phyloP scores from a whole-genome alignment of 768 basidiomycete species.

The Boletus patriciae region DNA sequence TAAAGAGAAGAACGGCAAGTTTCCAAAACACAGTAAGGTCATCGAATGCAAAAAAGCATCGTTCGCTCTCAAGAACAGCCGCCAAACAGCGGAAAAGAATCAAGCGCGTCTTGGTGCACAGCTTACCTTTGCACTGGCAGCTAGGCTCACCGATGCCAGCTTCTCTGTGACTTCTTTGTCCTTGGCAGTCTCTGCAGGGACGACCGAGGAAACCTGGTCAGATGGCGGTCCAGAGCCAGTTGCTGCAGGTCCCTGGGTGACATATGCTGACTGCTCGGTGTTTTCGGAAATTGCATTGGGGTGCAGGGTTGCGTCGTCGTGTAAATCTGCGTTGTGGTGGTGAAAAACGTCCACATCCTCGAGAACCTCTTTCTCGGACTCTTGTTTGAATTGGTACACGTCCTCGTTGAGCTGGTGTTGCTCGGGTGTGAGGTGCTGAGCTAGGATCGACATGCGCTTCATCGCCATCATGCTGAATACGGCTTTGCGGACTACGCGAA shows the following conservation, averaged over 20 bases:
- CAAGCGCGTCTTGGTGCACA: constrained; percentile 12
- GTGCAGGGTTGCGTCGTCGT: neutral
- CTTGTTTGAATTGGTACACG: constrained; percentile 71
- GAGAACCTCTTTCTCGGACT: constrained; percentile 59
- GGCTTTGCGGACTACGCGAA: constrained; percentile 75
- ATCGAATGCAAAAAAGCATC: neutral
- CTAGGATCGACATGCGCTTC: constrained; percentile 68
- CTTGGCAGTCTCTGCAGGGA: constrained; percentile 12
- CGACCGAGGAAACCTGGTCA: neutral
- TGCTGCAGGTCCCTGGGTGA: constrained; percentile 3
- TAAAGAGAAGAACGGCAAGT: constrained; percentile 3
- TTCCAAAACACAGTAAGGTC: neutral
- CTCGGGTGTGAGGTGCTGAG: constrained; percentile 39
- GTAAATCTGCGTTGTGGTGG: constrained; percentile 40
- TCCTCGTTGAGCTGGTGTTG: constrained; percentile 56
- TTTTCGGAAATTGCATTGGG: neutral
- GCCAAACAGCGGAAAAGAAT: constrained; percentile 7
- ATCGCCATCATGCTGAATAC: constrained; percentile 85
- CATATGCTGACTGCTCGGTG: neutral
- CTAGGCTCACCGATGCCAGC: constrained; percentile 25
- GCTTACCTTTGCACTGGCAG: constrained; percentile 36
- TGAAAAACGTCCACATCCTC: constrained; percentile 49
- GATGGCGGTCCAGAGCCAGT: constrained; percentile 1
- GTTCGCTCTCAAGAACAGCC: neutral
- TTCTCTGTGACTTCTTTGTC: constrained; percentile 31